A percentile compares a stretch with the other conserved stretches of the same genome.
These are phyloP conservation scores for Oryza rufipogon DNA, from an alignment of 176 grass and related monocot species.

Conservation along the genomic window DNA sequence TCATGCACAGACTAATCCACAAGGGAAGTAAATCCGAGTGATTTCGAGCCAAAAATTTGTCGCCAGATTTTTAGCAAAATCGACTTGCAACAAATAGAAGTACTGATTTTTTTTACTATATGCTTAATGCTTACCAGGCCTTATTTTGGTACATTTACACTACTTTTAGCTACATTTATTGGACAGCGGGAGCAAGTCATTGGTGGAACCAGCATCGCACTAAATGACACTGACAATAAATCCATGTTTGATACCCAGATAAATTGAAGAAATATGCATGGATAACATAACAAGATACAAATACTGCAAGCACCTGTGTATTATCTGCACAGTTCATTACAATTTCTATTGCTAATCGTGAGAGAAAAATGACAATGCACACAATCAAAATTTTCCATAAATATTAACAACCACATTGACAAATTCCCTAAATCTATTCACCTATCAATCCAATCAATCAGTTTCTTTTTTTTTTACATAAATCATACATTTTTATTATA, in stretches of 20 bases:
- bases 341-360: neutral
- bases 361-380: neutral
- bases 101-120: neutral
- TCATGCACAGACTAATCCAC: too few relatives aligned
- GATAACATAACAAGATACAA: neutral
- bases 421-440: neutral
- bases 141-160: neutral
- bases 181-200: constrained; percentile 7
- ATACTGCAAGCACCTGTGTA: too few relatives aligned
- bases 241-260: neutral
- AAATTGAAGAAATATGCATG: neutral
- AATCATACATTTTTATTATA: too few relatives aligned
- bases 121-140: neutral
- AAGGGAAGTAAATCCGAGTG: too few relatives aligned
- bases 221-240: neutral
- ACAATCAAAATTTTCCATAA: neutral
- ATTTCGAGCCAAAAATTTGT: too few relatives aligned
- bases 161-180: neutral
- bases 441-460: neutral
- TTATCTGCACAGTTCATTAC: too few relatives aligned
- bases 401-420: neutral
- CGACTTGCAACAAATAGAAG: neutral
- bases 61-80: too few relatives aligned
- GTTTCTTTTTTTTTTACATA: neutral
- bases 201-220: neutral